A percentile compares a stretch with the other conserved stretches of the same genome.
These are phyloP conservation scores for Monosporascus sp. DNA, from an alignment of 2,329 filamentous ascomycete genomes.

Conservation along the genomic window DNA sequence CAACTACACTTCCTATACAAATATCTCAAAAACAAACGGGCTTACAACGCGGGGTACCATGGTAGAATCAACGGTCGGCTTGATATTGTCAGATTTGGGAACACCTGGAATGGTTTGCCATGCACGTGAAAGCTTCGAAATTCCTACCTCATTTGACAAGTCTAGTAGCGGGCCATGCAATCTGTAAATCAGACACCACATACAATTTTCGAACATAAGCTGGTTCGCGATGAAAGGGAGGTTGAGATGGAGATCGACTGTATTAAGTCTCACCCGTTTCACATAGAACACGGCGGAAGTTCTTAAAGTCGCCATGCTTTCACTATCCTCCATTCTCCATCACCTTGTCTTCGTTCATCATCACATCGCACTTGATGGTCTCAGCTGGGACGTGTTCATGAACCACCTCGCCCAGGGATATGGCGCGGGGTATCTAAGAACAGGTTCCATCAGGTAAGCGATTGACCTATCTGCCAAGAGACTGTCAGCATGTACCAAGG, in stretches of 20 bases:
- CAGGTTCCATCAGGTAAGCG: not conserved
- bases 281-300: not conserved
- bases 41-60: not conserved
- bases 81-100: not conserved
- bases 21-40: not conserved
- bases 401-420: not conserved
- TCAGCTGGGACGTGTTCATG: not conserved
- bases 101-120: not conserved
- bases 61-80: not conserved
- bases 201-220: not conserved
- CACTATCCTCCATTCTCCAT: not conserved
- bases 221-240: not conserved
- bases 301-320: not conserved
- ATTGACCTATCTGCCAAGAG: not conserved
- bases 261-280: not conserved
- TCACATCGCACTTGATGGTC: not conserved
- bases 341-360: not conserved
- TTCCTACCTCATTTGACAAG: not conserved
- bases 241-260: not conserved
- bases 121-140: not conserved
- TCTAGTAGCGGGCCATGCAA: not conserved
- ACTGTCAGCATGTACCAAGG: not conserved
- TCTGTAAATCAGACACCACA: not conserved
- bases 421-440: not conserved
- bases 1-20: not conserved